phyloP scores from a whole-genome alignment of 179 eudicot genomes.

The Monotropa hypopitys region DNA sequence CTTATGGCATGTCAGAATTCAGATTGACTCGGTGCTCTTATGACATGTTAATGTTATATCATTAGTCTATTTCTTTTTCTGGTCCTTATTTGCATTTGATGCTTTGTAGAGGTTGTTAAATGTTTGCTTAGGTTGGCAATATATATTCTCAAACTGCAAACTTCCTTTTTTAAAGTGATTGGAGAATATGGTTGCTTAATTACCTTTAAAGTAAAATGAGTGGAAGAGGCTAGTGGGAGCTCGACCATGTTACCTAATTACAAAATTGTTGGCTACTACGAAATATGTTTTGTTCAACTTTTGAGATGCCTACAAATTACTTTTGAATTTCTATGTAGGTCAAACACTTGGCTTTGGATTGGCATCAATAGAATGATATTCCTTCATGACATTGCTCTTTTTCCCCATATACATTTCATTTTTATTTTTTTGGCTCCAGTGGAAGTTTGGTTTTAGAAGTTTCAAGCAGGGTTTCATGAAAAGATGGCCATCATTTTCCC shows the following conservation, averaged over 20 bases:
- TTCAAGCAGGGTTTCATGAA: neutral
- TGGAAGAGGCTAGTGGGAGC: constrained; percentile 2
- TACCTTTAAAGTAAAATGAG: neutral
- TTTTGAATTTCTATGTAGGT: neutral
- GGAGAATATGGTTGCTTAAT: neutral
- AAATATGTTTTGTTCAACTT: neutral
- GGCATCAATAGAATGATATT: neutral
- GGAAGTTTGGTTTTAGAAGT: neutral
- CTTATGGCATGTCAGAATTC: neutral
- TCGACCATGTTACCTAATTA: neutral
- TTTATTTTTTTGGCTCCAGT: neutral
- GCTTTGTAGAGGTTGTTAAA: neutral
- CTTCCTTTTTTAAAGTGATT: neutral
- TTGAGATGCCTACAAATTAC: neutral
- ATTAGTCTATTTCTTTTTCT: neutral
- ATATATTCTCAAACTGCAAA: neutral
- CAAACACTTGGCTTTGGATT: neutral
- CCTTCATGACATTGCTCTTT: no score
- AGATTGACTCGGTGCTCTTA: neutral
- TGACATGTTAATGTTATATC: neutral
- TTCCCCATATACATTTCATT: neutral
- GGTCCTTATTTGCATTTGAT: neutral
- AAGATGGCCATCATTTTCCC: neutral
- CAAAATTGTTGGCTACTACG: neutral
- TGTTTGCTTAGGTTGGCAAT: neutral